phyloP scores from a whole-genome alignment of 2,329 filamentous ascomycete genomes.

The Fusarium lyarnte region DNA sequence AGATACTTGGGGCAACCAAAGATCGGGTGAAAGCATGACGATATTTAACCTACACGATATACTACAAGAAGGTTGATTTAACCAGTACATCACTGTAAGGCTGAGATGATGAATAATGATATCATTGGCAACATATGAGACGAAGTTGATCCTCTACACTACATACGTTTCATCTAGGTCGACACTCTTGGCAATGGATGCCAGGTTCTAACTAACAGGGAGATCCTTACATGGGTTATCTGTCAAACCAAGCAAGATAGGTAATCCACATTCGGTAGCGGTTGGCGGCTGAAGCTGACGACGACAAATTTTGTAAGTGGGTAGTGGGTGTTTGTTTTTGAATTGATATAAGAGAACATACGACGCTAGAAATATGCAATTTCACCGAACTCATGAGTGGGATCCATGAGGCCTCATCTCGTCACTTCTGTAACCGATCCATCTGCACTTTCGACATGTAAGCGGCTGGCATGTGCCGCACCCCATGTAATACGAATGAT shows the following conservation, averaged over 20 bases:
- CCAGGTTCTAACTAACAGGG: conserved; percentile 14
- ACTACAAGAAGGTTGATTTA: neutral
- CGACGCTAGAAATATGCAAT: neutral
- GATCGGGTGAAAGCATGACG: neutral
- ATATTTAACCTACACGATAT: neutral
- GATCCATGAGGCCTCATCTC: conserved; percentile 10
- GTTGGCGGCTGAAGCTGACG: conserved; percentile 9
- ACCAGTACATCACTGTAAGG: conserved; percentile 2
- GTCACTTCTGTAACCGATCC: neutral
- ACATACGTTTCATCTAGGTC: conserved; percentile 20
- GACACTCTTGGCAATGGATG: neutral
- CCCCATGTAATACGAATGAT: neutral
- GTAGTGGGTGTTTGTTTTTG: neutral
- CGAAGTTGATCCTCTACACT: conserved; percentile 17
- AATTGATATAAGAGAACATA: neutral
- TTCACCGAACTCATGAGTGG: neutral
- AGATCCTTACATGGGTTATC: conserved; percentile 13
- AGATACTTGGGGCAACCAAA: neutral
- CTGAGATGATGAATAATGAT: conserved; percentile 8
- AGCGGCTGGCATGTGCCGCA: neutral
- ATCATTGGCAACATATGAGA: conserved; percentile 26
- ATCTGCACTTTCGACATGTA: neutral
- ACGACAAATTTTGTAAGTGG: neutral
- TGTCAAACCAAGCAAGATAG: conserved; percentile 16
- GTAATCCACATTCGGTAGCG: conserved; percentile 14